Evolutionary conservation across 305 asterid genomes (phyloP).

Genomic region (Fraxinus sp.): DNA sequence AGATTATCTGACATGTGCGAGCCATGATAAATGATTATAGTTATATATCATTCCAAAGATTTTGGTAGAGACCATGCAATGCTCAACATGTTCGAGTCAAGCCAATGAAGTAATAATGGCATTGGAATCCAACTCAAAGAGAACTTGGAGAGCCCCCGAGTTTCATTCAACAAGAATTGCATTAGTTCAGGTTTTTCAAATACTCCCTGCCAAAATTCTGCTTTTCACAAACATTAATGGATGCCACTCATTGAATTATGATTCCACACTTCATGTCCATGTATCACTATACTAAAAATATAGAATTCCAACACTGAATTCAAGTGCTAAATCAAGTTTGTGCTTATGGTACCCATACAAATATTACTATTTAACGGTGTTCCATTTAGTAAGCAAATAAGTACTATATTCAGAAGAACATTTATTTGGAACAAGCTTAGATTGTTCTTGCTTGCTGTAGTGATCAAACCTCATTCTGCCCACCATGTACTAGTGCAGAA

Average conservation of each 20-base stretch:
- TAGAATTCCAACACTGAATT: neutral
- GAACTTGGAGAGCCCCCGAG: neutral
- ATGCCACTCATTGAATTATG: neutral
- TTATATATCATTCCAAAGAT: constrained; percentile 2
- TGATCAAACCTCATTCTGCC: neutral
- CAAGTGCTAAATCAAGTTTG: neutral
- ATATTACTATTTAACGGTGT: neutral
- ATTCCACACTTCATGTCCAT: neutral
- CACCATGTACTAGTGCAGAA: neutral
- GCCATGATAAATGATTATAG: neutral
- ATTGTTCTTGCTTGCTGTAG: neutral
- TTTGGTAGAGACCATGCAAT: neutral
- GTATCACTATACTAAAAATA: neutral
- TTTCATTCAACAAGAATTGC: neutral
- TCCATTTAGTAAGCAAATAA: neutral
- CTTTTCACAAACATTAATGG: neutral
- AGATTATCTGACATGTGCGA: neutral
- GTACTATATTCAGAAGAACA: neutral
- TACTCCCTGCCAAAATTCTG: neutral
- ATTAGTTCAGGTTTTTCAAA: neutral
- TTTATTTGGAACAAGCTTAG: neutral
- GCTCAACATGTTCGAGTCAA: neutral
- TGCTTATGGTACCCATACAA: neutral
- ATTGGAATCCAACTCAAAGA: neutral
- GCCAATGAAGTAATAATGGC: neutral